Conservation (phyloP, 352 stramenopile genomes). For the Pythium rishiriense region DNA sequence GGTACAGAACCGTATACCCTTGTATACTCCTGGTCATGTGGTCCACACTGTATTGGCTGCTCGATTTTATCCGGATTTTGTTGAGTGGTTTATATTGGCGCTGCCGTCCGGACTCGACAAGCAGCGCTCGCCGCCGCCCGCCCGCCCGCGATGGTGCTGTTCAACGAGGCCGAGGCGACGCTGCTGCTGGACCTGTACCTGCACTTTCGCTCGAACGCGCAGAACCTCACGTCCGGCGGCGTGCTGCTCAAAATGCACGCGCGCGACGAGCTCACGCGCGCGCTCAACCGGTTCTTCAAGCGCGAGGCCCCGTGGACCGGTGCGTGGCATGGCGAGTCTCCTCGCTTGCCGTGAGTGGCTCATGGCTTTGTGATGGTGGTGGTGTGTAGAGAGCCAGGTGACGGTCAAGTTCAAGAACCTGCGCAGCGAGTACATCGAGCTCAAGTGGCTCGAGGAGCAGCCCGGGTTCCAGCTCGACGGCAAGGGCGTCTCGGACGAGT, state of each 20-base stretch:
- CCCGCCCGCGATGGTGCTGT: slow-evolving; percentile 48
- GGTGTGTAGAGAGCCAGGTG: slow-evolving; percentile 43
- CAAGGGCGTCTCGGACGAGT: slow-evolving; percentile 40
- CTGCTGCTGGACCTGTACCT: slow-evolving; percentile 55
- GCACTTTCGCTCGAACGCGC: slow-evolving; percentile 35
- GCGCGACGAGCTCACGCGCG: slow-evolving; percentile 42
- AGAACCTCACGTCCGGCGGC: slow-evolving; percentile 50
- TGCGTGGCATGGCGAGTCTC: not conserved
- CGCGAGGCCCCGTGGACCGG: slow-evolving; percentile 41
- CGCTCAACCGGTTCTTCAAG: slow-evolving; percentile 44
- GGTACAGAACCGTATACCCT: not conserved
- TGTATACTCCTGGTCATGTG: slow-evolving; percentile 2
- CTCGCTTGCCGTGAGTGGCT: too few species aligned
- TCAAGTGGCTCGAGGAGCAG: slow-evolving; percentile 47
- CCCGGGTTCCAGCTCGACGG: slow-evolving; percentile 42
- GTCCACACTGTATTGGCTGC: not conserved
- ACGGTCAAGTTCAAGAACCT: slow-evolving; percentile 72
- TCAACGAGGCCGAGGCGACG: slow-evolving; percentile 49
- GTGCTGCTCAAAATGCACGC: slow-evolving; percentile 49
- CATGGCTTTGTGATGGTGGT: too few species aligned
- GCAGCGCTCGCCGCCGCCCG: not conserved
- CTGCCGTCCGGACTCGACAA: not conserved
- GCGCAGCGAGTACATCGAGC: slow-evolving; percentile 50
- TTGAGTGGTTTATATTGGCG: slow-evolving; percentile 17
- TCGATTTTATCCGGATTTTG: slow-evolving; percentile 27